Evolutionary conservation across 2,329 filamentous ascomycete species (phyloP).

Genomic region (Fusarium albidum): DNA sequence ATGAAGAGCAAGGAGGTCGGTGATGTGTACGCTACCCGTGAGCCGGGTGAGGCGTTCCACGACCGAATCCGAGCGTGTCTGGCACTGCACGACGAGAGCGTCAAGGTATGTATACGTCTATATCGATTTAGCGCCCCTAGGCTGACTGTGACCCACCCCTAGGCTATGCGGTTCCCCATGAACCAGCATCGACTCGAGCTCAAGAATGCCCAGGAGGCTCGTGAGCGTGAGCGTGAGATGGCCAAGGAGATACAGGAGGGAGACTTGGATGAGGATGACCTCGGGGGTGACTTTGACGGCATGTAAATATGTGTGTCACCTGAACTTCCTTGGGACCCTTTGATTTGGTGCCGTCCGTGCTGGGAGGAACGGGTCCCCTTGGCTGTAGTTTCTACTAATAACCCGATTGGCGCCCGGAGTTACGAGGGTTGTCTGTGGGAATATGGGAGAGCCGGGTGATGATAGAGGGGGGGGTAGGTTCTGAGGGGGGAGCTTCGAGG

Average conservation of each 20-base stretch:
- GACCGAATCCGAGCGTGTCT: constrained; percentile 94
- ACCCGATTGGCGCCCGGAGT: constrained; percentile 20
- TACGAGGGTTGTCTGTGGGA: constrained; percentile 21
- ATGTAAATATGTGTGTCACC: constrained; percentile 66
- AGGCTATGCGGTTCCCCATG: constrained; percentile 99
- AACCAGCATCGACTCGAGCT: constrained; percentile 97
- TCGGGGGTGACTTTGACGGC: constrained; percentile 94
- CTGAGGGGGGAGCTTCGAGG: constrained; percentile 14
- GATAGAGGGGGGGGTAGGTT: constrained; percentile 28
- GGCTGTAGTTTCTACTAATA: constrained; percentile 33
- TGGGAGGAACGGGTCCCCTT: constrained; percentile 19
- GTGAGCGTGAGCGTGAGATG: constrained; percentile 94
- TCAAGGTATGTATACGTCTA: constrained; percentile 71
- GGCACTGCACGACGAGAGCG: constrained; percentile 93
- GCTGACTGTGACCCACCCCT: constrained; percentile 24
- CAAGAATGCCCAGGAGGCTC: constrained; percentile 98
- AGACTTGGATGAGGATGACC: constrained; percentile 95
- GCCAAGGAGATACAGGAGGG: constrained; percentile 99
- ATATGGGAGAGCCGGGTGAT: constrained; percentile 2
- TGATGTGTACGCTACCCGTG: constrained; percentile 94
- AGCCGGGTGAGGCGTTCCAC: constrained; percentile 97
- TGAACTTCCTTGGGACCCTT: constrained; percentile 22
- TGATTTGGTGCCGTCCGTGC: constrained; percentile 16
- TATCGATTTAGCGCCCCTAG: background rate
- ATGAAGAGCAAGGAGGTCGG: constrained; percentile 99